phyloP scores from a whole-genome alignment of 176 grass and related monocot species.

The Musa troglodytarum region DNA sequence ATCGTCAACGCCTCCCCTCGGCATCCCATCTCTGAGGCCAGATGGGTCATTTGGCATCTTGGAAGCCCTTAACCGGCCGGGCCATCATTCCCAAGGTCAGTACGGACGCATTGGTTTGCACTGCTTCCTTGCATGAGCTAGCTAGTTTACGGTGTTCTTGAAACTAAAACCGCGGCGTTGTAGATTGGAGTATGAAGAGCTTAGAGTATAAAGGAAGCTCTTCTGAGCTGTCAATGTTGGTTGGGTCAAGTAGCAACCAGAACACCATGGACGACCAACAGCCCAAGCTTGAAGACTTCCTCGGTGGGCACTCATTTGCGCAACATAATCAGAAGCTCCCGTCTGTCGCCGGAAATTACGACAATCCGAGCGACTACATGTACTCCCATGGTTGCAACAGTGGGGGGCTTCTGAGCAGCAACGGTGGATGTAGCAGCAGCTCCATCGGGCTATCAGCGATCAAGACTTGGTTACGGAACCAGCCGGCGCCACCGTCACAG shows the following conservation, averaged over 20 bases:
- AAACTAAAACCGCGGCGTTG: neutral
- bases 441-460: constrained; percentile 73
- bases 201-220: constrained; percentile 18
- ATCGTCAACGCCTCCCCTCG: constrained; percentile 3
- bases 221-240: constrained; percentile 38
- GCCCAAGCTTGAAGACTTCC: constrained; percentile 60
- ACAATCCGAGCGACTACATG: neutral
- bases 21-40: constrained; percentile 6
- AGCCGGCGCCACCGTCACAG: constrained; percentile 15
- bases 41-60: constrained; percentile 30
- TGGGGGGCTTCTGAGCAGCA: constrained; percentile 8
- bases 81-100: constrained; percentile 4
- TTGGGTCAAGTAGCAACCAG: constrained; percentile 11
- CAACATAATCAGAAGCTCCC: constrained; percentile 6
- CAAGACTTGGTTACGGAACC: constrained; percentile 65
- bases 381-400: neutral
- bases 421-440: constrained; percentile 3
- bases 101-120: too few relatives aligned
- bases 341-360: neutral
- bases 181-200: constrained; percentile 38
- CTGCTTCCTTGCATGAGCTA: too few relatives aligned
- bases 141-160: too few relatives aligned
- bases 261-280: constrained; percentile 20
- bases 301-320: constrained; percentile 24
- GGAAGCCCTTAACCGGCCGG: constrained; percentile 23